phyloP scores from a whole-genome alignment of 1,284 basidiomycete species.

The Malassezia cuniculi region DNA sequence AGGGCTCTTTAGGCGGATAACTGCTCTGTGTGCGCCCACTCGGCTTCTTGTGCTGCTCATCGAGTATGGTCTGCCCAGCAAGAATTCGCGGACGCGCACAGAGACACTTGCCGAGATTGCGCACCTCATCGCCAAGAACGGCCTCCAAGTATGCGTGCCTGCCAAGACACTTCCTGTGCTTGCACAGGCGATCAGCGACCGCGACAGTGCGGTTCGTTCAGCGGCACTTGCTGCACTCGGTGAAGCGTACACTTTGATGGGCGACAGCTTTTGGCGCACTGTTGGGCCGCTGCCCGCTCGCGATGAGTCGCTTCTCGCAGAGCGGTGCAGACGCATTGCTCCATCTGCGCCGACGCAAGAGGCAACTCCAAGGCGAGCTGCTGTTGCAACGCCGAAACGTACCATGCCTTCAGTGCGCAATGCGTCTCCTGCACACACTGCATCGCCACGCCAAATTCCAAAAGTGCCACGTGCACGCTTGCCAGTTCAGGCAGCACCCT shows the following conservation, averaged over 20 bases:
- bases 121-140: conserved; percentile 64
- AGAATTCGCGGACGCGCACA: conserved; percentile 78
- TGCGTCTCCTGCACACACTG: too few relatives aligned
- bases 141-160: conserved; percentile 62
- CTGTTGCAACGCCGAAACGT: too few relatives aligned
- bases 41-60: conserved; percentile 59
- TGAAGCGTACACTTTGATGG: conserved; percentile 70
- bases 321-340: conserved; percentile 67
- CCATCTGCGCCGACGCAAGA: conserved; percentile 13
- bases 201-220: conserved; percentile 71
- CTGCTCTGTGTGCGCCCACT: conserved; percentile 62
- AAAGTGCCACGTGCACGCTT: neutral
- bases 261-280: conserved; percentile 70
- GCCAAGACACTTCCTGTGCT: conserved; percentile 64
- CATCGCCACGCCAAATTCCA: too few relatives aligned
- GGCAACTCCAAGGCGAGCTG: too few relatives aligned
- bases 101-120: conserved; percentile 71
- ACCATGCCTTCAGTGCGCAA: too few relatives aligned
- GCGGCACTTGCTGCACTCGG: conserved; percentile 66
- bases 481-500: too few relatives aligned
- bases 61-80: conserved; percentile 59
- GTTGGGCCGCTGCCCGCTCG: conserved; percentile 67
- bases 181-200: conserved; percentile 71
- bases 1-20: conserved; percentile 46
- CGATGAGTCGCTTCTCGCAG: conserved; percentile 80